Conservation (phyloP, 2,329 filamentous ascomycete genomes). For the Esteya vermicola region DNA sequence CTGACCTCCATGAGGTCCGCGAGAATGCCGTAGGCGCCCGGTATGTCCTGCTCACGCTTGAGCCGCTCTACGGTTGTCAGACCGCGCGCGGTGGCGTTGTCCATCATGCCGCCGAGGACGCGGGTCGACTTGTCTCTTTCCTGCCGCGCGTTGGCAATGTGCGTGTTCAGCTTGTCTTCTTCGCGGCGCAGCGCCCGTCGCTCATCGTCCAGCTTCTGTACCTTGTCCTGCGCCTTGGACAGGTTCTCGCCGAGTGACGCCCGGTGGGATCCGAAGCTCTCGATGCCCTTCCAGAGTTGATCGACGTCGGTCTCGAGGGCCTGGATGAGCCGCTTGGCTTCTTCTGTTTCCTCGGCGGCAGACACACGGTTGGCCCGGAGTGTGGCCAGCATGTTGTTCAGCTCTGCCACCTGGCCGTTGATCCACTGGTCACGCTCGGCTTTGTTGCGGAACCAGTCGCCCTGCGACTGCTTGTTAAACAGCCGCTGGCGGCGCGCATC, state of each 20-base stretch:
- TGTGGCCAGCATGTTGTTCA: conserved; percentile 59
- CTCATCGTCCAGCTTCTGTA: conserved; percentile 72
- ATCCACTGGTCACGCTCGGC: conserved; percentile 76
- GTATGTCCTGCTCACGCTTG: conserved; percentile 63
- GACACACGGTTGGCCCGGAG: conserved; percentile 78
- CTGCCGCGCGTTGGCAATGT: conserved; percentile 59
- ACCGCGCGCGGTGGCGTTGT: conserved; percentile 73
- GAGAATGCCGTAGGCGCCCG: conserved; percentile 81
- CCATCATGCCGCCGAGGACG: conserved; percentile 71
- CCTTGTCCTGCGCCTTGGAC: conserved; percentile 60
- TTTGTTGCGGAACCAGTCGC: conserved; percentile 77
- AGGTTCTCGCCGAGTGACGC: conserved; percentile 60
- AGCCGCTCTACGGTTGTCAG: conserved; percentile 76
- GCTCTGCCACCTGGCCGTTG: conserved; percentile 64
- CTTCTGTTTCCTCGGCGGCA: conserved; percentile 63
- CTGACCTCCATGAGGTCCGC: conserved; percentile 83
- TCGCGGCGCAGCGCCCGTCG: conserved; percentile 79
- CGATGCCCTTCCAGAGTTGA: conserved; percentile 60
- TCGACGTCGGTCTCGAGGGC: conserved; percentile 58
- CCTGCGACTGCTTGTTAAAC: conserved; percentile 83
- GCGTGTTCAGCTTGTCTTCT: conserved; percentile 70
- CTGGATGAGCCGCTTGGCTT: conserved; percentile 13
- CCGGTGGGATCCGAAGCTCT: conserved; percentile 64
- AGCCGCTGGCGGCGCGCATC: conserved; percentile 65
- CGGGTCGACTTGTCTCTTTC: conserved; percentile 69